Conservation (phyloP, 352 stramenopile species). For the Globisporangium cylindrosporum region DNA sequence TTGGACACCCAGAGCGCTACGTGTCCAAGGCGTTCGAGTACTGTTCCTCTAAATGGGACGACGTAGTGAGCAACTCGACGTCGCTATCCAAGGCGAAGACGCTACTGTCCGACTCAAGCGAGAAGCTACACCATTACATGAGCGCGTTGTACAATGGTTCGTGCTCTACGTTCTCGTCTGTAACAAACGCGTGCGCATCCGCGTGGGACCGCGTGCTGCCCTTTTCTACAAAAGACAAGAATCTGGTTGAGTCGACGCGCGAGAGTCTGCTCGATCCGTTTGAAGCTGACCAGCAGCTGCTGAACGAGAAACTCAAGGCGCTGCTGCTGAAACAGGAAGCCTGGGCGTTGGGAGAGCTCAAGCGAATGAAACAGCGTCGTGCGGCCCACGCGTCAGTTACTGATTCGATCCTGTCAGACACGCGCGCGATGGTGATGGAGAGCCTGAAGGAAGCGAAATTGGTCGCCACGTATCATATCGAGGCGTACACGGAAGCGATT, state of each 20-base stretch:
- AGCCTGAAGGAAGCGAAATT: slow-evolving; percentile 37
- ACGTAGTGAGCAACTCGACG: not conserved
- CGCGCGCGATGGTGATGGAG: slow-evolving; percentile 31
- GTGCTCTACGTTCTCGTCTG: not conserved
- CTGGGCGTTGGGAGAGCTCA: slow-evolving; percentile 38
- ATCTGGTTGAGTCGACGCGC: slow-evolving; percentile 8
- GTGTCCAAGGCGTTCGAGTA: not conserved
- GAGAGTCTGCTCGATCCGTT: slow-evolving; percentile 15
- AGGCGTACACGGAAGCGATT: slow-evolving; percentile 34
- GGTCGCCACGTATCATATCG: slow-evolving; percentile 33
- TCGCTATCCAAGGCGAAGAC: not conserved
- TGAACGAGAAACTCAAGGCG: slow-evolving; percentile 25
- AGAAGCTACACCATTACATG: not conserved
- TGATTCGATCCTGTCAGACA: slow-evolving; percentile 45
- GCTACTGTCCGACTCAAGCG: not conserved
- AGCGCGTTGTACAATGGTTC: not conserved
- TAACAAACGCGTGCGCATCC: not conserved
- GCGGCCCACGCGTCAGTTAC: slow-evolving; percentile 26
- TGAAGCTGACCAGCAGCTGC: slow-evolving; percentile 18
- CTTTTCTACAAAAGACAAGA: not conserved
- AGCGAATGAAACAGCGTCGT: slow-evolving; percentile 46
- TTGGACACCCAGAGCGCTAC: not conserved
- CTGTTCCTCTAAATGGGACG: not conserved
- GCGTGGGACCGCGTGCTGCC: slow-evolving; percentile 3
- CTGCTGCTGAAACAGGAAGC: slow-evolving; percentile 37